Evolutionary conservation across 164 flowering plant genomes (phyloP), one percentile per base, ranked within the genome.

Genomic region (Vitis amurensis): DNA sequence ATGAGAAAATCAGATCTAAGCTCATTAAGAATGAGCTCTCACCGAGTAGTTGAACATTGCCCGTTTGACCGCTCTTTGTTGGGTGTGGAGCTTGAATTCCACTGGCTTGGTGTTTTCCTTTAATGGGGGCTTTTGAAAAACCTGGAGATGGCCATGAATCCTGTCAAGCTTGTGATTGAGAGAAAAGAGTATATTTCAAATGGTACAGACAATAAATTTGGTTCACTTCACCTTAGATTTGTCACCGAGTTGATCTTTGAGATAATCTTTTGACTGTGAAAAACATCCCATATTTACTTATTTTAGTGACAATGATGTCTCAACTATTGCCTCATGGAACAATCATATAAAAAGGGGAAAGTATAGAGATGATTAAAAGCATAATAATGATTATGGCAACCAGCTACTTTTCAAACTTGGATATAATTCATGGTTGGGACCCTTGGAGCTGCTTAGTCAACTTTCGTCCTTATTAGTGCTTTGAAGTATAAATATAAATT

Each of bases 21-120:
- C 15, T 57, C 8, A 57, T 57, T 15, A 57, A 14, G 60, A 15
- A 13, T 57, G 60, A 14, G 15, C 50, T 10, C 77, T 76, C 63
- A 91, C 97, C 66, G 81, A 68, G 76, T 86, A 80, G 69, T 91
- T 85, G 84, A 89, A 91, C 73, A 81, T 74, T 13, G 90, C 90
- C 15, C 94, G 88, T 61, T 73, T 80, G 10, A 72, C 71, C 8
- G 97, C 94, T 80, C 97, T 82, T 62, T 76, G 75, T 68, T 88
- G 86, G 3, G 94, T 87, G 59, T 78, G 91, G 64, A 89, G 97
- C 73, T 74, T 88, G 73, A 91, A 55, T 4, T 88, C 89, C 63
- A 62, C 51, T 9, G 92, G 87, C 76, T 79, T 89, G 1, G 88
- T 87, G 69, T 78, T 84, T 63, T 88, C 91, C 72, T 85, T 91